These are phyloP conservation scores for Porodaedalea pini DNA, from an alignment of 1,284 basidiomycete species.

Conservation along the genomic window DNA sequence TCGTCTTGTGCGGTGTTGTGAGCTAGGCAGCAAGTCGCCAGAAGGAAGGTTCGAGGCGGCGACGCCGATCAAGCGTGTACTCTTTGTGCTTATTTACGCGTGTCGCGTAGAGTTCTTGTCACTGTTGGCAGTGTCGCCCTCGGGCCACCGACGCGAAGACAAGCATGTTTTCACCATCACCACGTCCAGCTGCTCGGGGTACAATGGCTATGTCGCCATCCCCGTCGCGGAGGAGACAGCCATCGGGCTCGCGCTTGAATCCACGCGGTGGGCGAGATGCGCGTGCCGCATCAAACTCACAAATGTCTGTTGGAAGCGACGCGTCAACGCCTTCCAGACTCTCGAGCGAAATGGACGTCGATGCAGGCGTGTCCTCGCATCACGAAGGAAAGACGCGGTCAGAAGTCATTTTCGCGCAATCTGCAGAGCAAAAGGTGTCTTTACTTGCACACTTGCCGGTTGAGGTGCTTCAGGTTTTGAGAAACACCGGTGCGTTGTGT, in stretches of 20 bases:
- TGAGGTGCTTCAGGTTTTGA: constrained; percentile 69
- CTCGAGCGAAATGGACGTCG: constrained; percentile 17
- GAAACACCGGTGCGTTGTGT: constrained; percentile 52
- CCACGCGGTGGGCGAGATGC: background rate
- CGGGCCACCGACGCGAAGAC: background rate
- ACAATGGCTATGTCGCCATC: background rate
- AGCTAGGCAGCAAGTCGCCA: background rate
- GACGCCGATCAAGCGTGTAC: background rate
- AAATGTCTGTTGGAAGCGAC: constrained; percentile 18
- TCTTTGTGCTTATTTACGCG: constrained; percentile 15
- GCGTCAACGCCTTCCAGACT: constrained; percentile 8
- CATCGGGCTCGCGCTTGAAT: background rate
- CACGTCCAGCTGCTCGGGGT: background rate
- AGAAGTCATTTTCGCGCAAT: constrained; percentile 65
- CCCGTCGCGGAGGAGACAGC: background rate
- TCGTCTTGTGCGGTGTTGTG: background rate
- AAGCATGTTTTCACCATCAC: constrained; percentile 19
- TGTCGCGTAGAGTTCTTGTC: constrained; percentile 6
- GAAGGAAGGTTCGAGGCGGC: background rate
- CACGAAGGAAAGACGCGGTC: constrained; percentile 33
- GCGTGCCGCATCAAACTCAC: constrained; percentile 8
- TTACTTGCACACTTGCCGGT: constrained; percentile 68
- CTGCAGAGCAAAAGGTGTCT: constrained; percentile 63
- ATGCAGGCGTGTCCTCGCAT: background rate
- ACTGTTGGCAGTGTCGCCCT: background rate